Conservation (phyloP, 163 green algal species). For the Volvox carteri region DNA sequence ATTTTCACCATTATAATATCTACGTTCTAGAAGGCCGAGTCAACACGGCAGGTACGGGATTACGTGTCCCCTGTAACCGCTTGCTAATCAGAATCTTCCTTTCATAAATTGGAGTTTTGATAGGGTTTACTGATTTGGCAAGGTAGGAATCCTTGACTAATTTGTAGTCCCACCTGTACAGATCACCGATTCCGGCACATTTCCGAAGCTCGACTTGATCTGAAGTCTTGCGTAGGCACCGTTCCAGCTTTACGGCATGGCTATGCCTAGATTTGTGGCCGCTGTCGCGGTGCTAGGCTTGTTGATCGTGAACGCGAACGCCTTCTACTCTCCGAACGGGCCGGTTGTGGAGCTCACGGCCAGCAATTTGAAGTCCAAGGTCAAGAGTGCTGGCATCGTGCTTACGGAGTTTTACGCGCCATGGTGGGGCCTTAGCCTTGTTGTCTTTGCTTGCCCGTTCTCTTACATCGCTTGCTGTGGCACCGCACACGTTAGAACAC, state of each 20-base stretch:
- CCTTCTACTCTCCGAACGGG: conserved; percentile 56
- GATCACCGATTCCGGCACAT: not conserved
- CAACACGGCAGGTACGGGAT: not conserved
- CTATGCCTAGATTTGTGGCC: not conserved
- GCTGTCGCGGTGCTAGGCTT: not conserved
- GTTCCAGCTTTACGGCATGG: not conserved
- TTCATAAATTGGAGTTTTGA: too few relatives aligned
- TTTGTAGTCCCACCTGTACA: not conserved
- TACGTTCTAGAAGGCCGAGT: too few relatives aligned
- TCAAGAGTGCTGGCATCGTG: conserved; percentile 66
- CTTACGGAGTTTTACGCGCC: conserved; percentile 79
- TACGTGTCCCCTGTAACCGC: not conserved
- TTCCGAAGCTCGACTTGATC: not conserved
- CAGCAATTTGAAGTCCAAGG: conserved; percentile 69
- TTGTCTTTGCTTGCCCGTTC: not conserved
- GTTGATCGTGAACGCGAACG: not conserved
- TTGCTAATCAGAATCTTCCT: too few relatives aligned
- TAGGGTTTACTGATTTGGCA: too few relatives aligned
- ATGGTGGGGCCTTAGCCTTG: conserved; percentile 52
- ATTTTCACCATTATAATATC: too few relatives aligned
- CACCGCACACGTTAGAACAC: too few relatives aligned
- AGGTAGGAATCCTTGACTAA: not conserved
- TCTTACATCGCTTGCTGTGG: not conserved
- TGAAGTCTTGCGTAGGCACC: not conserved
- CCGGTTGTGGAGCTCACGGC: conserved; percentile 67